These are phyloP conservation scores for Pseudognaphalium luteoalbum DNA, from an alignment of 129 eudicot genomes.

Conservation along the genomic window DNA sequence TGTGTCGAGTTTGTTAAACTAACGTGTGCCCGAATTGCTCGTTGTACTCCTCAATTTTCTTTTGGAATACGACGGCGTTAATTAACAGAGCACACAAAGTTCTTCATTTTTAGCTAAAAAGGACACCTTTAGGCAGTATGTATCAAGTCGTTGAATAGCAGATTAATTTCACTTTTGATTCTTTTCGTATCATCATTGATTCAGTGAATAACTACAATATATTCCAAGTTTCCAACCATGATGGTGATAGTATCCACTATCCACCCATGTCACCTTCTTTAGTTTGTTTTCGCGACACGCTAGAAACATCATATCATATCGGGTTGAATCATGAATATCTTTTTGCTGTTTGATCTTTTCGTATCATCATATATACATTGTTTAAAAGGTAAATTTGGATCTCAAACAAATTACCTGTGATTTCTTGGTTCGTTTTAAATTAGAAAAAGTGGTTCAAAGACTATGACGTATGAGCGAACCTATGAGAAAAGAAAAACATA, in stretches of 20 bases:
- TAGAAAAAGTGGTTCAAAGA: constrained; percentile 34
- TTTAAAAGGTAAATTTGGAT: background rate
- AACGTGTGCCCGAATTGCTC: constrained; percentile 22
- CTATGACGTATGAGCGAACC: constrained; percentile 32
- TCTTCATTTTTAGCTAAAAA: constrained; percentile 5
- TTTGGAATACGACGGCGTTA: constrained; percentile 12
- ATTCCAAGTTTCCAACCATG: background rate
- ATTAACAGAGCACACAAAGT: constrained; percentile 1
- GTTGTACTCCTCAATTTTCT: constrained; percentile 8
- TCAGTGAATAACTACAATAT: background rate
- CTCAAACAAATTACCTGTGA: background rate
- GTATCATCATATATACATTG: background rate
- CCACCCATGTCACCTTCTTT: constrained; percentile 8
- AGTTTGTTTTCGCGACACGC: background rate
- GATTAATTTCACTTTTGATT: constrained; percentile 14
- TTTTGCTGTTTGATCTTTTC: background rate
- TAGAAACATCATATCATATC: background rate
- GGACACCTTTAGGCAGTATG: background rate
- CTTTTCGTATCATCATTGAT: background rate
- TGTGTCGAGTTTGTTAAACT: too few species aligned
- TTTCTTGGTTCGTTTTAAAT: constrained; percentile 28
- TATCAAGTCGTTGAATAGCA: constrained; percentile 22
- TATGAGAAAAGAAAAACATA: constrained; percentile 22
- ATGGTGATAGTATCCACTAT: background rate
- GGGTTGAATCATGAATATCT: background rate